These are phyloP conservation scores for Hippophae rhamnoides DNA, from an alignment of 306 rosid species.

Conservation along the genomic window DNA sequence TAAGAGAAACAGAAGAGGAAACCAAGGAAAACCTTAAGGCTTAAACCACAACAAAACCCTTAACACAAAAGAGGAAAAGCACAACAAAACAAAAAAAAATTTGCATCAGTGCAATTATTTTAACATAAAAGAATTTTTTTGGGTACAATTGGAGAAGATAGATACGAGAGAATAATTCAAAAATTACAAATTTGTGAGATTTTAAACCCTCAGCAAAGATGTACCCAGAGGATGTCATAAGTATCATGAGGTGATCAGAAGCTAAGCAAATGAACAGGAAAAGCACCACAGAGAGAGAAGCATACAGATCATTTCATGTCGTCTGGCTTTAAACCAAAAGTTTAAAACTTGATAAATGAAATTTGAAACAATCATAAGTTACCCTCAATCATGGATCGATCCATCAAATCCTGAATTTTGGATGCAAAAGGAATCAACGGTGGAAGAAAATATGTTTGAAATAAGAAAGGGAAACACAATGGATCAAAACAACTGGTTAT, in stretches of 20 bases:
- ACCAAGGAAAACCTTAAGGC: neutral
- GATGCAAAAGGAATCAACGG: constrained; percentile 8
- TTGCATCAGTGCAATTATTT: constrained; percentile 7
- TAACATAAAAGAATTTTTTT: constrained; percentile 8
- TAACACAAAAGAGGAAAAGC: constrained; percentile 4
- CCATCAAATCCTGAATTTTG: constrained; percentile 21
- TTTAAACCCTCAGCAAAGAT: constrained; percentile 29
- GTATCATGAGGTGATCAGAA: neutral
- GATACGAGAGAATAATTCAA: constrained; percentile 1
- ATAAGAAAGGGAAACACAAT: constrained; percentile 14
- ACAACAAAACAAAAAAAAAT: constrained; percentile 20
- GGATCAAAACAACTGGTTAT: constrained; percentile 12
- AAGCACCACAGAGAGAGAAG: constrained; percentile 1
- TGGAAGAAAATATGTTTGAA: neutral
- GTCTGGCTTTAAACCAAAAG: neutral
- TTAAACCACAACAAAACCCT: constrained; percentile 38
- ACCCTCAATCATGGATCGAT: constrained; percentile 35
- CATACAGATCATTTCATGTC: neutral
- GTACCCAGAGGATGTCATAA: constrained; percentile 21
- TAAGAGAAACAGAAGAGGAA: neutral
- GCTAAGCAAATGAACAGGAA: neutral
- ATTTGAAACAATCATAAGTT: neutral
- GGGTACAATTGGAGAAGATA: constrained; percentile 6
- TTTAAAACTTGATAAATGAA: too few species aligned
- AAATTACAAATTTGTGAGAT: constrained; percentile 6